Evolutionary conservation across 495 filamentous ascomycete species (phyloP).

Genomic region (Cercophora samala): DNA sequence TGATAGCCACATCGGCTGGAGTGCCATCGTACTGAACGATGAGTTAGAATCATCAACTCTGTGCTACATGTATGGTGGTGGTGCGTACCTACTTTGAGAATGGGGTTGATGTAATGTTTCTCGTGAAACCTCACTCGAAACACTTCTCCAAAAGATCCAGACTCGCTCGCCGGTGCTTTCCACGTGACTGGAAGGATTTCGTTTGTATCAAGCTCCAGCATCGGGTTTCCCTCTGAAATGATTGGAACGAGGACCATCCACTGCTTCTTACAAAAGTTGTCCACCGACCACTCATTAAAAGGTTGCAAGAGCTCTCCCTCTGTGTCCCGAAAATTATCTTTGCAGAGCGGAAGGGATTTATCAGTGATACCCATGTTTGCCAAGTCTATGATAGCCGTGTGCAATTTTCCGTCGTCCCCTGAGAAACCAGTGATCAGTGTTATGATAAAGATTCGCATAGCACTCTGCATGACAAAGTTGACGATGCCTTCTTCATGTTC

Average conservation of each 20-base stretch:
- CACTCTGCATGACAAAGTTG: neutral
- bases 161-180: neutral
- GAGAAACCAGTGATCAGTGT: neutral
- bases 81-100: neutral
- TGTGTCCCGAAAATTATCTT: neutral
- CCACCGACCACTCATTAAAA: neutral
- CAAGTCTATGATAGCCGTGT: slow-evolving; percentile 33
- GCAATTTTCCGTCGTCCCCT: neutral
- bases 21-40: neutral
- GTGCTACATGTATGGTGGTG: too few relatives aligned
- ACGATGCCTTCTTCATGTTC: too few relatives aligned
- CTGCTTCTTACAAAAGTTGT: neutral
- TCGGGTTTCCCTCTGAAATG: neutral
- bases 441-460: neutral
- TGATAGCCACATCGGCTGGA: neutral
- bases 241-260: neutral
- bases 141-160: neutral
- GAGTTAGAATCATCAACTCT: too few relatives aligned
- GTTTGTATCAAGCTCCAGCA: neutral
- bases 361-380: neutral
- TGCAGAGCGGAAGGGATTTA: neutral
- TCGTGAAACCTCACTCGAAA: neutral
- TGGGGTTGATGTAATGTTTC: neutral
- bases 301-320: neutral
- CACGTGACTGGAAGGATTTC: neutral